These are phyloP conservation scores for Hypericum perforatum DNA, from an alignment of 345 rosid genomes.

Conservation along the genomic window DNA sequence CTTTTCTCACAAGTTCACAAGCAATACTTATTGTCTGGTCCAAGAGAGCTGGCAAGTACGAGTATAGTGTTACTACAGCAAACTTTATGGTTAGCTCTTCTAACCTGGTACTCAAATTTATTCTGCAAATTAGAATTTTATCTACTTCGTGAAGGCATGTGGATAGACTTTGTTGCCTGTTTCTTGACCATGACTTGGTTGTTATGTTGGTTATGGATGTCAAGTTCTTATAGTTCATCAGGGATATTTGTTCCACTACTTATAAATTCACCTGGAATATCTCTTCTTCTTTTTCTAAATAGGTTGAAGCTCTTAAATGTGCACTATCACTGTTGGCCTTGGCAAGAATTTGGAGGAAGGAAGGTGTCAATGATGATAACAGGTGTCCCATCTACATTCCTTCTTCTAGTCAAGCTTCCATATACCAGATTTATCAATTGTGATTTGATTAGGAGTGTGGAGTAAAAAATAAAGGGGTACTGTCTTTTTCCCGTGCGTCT, in stretches of 20 bases:
- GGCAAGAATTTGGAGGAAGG: constrained; percentile 63
- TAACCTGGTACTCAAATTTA: background rate
- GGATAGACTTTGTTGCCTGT: too few relatives aligned
- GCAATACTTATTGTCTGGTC: constrained; percentile 97
- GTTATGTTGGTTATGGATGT: too few relatives aligned
- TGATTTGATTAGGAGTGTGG: background rate
- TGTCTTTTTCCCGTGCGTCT: too few relatives aligned
- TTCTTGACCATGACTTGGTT: too few relatives aligned
- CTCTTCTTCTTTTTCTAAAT: constrained; percentile 9
- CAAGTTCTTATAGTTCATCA: too few relatives aligned
- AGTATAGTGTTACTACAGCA: constrained; percentile 93
- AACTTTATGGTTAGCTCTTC: constrained; percentile 65
- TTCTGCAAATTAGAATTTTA: background rate
- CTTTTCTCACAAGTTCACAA: constrained; percentile 90
- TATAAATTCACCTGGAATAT: too few relatives aligned
- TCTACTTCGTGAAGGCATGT: too few relatives aligned
- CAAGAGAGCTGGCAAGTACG: constrained; percentile 94
- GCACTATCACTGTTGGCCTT: constrained; percentile 76
- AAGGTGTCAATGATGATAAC: constrained; percentile 90
- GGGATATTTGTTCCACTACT: too few relatives aligned
- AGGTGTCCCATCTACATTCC: constrained; percentile 28
- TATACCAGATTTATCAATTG: too few relatives aligned
- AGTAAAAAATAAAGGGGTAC: too few relatives aligned
- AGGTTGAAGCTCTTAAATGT: constrained; percentile 97
- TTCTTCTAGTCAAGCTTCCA: background rate